Percentiles rank a stretch among this genome's conserved stretches.
phyloP scores from a whole-genome alignment of 805 yeast genomes.

The Zygosaccharomyces gambellarensis region DNA sequence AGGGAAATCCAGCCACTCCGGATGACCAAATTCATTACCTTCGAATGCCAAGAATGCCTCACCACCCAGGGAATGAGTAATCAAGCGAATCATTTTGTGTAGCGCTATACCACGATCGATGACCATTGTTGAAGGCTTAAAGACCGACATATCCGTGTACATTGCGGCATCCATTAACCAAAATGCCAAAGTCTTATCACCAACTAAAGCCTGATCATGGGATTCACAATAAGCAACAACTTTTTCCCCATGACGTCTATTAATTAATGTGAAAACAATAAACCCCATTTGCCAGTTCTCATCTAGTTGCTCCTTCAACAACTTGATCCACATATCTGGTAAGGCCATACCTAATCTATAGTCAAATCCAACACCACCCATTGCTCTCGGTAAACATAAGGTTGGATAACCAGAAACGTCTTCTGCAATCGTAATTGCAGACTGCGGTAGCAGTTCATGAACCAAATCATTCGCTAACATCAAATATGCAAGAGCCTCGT shows the following conservation, averaged over 20 bases:
- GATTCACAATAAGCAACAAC: conserved; percentile 92
- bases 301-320: conserved; percentile 75
- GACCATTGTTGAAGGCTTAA: conserved; percentile 67
- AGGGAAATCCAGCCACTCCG: conserved; percentile 98
- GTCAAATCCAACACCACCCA: conserved; percentile 92
- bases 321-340: conserved; percentile 98
- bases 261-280: conserved; percentile 76
- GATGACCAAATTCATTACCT: conserved; percentile 98
- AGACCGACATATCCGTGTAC: conserved; percentile 89
- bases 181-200: conserved; percentile 92
- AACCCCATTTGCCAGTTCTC: conserved; percentile 88
- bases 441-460: conserved; percentile 45
- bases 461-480: conserved; percentile 87
- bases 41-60: conserved; percentile 95
- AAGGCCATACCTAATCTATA: conserved; percentile 94
- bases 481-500: conserved; percentile 79
- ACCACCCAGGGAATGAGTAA: conserved; percentile 91
- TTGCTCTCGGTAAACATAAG: conserved; percentile 62
- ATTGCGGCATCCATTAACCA: conserved; percentile 98
- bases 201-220: conserved; percentile 96
- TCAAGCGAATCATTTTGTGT: conserved; percentile 83
- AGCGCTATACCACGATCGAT: conserved; percentile 86
- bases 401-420: conserved; percentile 98
- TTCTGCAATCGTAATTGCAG: conserved; percentile 81
- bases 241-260: conserved; percentile 81